phyloP scores from a whole-genome alignment of 2,329 filamentous ascomycete genomes.

The Fusarium sp. region DNA sequence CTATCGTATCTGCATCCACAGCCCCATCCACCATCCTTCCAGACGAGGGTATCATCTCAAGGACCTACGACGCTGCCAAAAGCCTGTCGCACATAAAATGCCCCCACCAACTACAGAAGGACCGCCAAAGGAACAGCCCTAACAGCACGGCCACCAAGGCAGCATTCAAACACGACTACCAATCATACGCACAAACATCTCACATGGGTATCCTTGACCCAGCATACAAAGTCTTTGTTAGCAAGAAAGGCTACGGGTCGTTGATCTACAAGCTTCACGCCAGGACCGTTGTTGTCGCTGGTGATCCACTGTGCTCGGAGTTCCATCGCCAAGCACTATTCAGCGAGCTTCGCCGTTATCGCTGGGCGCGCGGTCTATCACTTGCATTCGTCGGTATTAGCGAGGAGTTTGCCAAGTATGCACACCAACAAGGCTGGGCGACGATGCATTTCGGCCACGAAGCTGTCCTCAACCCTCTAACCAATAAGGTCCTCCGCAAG shows the following conservation, averaged over 20 bases:
- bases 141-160: not conserved
- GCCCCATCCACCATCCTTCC: not conserved
- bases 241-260: not conserved
- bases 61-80: not conserved
- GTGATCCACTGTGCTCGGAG: not conserved
- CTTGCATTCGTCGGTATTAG: slow-evolving; percentile 4
- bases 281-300: not conserved
- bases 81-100: not conserved
- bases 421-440: not conserved
- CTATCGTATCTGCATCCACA: not conserved
- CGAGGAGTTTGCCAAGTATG: slow-evolving; percentile 1
- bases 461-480: slow-evolving; percentile 1
- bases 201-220: slow-evolving; percentile 23
- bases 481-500: slow-evolving; percentile 1
- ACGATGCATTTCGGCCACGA: slow-evolving; percentile 10
- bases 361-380: not conserved
- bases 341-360: not conserved
- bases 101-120: not conserved
- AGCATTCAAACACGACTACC: not conserved
- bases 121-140: not conserved
- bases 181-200: slow-evolving; percentile 3
- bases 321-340: not conserved
- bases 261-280: slow-evolving; percentile 10
- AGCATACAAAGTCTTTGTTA: slow-evolving; percentile 2
- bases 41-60: not conserved